Evolutionary conservation across 495 filamentous ascomycete species (phyloP).

Genomic region (Neurospora tetrasperma): DNA sequence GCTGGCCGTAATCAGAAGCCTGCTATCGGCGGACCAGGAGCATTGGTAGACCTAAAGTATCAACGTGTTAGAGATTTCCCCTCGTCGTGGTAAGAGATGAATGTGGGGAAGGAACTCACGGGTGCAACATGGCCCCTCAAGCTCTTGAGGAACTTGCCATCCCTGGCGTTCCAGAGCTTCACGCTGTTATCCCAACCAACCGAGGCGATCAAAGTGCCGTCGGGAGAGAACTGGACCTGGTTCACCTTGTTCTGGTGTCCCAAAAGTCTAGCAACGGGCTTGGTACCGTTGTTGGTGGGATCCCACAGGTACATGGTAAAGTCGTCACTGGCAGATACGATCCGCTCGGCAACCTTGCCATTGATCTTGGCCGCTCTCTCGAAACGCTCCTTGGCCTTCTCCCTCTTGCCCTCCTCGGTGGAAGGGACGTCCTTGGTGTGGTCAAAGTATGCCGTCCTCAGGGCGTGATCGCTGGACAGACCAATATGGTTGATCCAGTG

Average conservation of each 20-base stretch:
- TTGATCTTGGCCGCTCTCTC: conserved; percentile 74
- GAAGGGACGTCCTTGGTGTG: conserved; percentile 56
- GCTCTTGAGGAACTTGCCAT: conserved; percentile 71
- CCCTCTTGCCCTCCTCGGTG: conserved; percentile 57
- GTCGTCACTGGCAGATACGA: conserved; percentile 78
- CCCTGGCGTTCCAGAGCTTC: conserved; percentile 34
- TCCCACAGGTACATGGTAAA: conserved; percentile 98
- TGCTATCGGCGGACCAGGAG: conserved; percentile 80
- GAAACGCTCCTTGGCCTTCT: conserved; percentile 75
- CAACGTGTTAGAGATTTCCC: neutral
- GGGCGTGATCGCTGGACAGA: conserved; percentile 83
- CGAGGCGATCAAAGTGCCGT: conserved; percentile 76
- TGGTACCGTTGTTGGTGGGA: conserved; percentile 58
- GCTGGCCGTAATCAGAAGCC: conserved; percentile 70
- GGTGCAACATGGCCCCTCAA: conserved; percentile 87
- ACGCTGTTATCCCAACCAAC: conserved; percentile 74
- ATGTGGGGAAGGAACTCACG: conserved; percentile 3
- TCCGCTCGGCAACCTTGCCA: conserved; percentile 69
- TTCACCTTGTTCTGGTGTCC: conserved; percentile 97
- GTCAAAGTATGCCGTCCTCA: conserved; percentile 80
- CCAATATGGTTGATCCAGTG: conserved; percentile 97
- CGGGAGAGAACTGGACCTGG: conserved; percentile 87
- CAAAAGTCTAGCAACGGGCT: conserved; percentile 75
- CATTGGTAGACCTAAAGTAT: conserved; percentile 61
- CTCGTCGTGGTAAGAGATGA: no score